These are phyloP conservation scores for Colletotrichum liaoningense DNA, from an alignment of 2,329 filamentous ascomycete species.

Conservation along the genomic window DNA sequence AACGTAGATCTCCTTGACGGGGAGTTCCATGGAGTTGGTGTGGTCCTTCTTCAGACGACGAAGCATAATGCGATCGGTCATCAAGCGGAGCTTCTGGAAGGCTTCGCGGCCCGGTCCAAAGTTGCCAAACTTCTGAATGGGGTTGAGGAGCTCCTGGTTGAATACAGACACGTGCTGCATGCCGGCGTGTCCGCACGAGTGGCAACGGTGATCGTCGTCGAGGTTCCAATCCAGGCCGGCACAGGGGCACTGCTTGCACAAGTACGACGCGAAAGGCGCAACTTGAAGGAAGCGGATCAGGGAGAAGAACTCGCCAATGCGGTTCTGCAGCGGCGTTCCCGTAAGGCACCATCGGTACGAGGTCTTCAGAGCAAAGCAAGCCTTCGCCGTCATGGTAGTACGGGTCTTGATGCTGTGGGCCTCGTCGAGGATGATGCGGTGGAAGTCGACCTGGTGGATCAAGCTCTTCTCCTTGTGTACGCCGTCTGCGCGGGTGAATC, in stretches of 20 bases:
- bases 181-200: conserved; percentile 63
- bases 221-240: conserved; percentile 86
- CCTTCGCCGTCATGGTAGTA: conserved; percentile 91
- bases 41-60: conserved; percentile 94
- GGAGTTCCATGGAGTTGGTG: conserved; percentile 94
- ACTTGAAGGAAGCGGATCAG: conserved; percentile 92
- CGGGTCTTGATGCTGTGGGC: conserved; percentile 94
- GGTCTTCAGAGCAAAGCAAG: conserved; percentile 90
- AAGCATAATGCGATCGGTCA: conserved; percentile 95
- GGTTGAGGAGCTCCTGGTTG: conserved; percentile 94
- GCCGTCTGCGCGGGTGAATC: conserved; percentile 83
- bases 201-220: conserved; percentile 77
- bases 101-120: conserved; percentile 73
- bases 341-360: conserved; percentile 96
- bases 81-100: conserved; percentile 83
- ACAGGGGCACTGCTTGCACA: conserved; percentile 90
- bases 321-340: conserved; percentile 95
- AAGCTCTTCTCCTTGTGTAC: conserved; percentile 82
- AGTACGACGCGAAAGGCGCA: conserved; percentile 89
- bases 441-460: conserved; percentile 88
- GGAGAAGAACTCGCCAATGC: conserved; percentile 97
- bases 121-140: conserved; percentile 75
- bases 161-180: conserved; percentile 72
- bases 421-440: conserved; percentile 93
- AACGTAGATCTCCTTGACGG: conserved; percentile 91